These are phyloP conservation scores for Xylona heveae DNA, from an alignment of 495 filamentous ascomycete species.

Conservation along the genomic window DNA sequence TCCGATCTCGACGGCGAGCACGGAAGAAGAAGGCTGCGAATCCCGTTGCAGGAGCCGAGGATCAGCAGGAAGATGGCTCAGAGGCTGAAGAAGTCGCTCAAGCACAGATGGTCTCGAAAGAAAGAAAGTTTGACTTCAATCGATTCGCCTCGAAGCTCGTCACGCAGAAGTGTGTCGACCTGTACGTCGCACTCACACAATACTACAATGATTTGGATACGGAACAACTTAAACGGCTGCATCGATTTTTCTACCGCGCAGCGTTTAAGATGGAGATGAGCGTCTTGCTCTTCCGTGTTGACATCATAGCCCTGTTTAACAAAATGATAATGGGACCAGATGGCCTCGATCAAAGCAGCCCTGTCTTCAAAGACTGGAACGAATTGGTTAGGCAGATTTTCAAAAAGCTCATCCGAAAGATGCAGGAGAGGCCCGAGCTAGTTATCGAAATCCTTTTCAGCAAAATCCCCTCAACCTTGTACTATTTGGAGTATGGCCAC, in stretches of 20 bases:
- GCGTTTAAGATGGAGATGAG: slow-evolving; percentile 87
- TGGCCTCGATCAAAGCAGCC: slow-evolving; percentile 37
- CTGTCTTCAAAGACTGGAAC: slow-evolving; percentile 75
- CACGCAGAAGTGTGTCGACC: slow-evolving; percentile 68
- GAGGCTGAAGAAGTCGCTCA: slow-evolving; percentile 54
- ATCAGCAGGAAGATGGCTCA: slow-evolving; percentile 32
- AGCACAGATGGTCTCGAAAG: slow-evolving; percentile 44
- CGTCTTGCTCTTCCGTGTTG: slow-evolving; percentile 71
- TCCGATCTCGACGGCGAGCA: slow-evolving; percentile 53
- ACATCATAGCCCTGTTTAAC: slow-evolving; percentile 75
- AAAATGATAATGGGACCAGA: slow-evolving; percentile 85
- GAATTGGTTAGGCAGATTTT: slow-evolving; percentile 64
- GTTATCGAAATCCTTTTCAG: slow-evolving; percentile 83
- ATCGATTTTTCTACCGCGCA: slow-evolving; percentile 86
- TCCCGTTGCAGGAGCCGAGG: slow-evolving; percentile 15
- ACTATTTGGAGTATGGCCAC: slow-evolving; percentile 77
- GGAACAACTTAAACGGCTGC: slow-evolving; percentile 73
- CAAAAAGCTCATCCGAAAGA: slow-evolving; percentile 50
- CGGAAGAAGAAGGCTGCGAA: slow-evolving; percentile 45
- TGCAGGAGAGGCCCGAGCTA: slow-evolving; percentile 64
- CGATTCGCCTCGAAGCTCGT: slow-evolving; percentile 64
- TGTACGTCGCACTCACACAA: slow-evolving; percentile 59
- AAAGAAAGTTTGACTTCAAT: slow-evolving; percentile 86
- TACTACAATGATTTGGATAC: slow-evolving; percentile 67
- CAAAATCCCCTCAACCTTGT: slow-evolving; percentile 65